Conservation (phyloP, 176 grass and related monocot genomes). For the Puccinellia tenuiflora region DNA sequence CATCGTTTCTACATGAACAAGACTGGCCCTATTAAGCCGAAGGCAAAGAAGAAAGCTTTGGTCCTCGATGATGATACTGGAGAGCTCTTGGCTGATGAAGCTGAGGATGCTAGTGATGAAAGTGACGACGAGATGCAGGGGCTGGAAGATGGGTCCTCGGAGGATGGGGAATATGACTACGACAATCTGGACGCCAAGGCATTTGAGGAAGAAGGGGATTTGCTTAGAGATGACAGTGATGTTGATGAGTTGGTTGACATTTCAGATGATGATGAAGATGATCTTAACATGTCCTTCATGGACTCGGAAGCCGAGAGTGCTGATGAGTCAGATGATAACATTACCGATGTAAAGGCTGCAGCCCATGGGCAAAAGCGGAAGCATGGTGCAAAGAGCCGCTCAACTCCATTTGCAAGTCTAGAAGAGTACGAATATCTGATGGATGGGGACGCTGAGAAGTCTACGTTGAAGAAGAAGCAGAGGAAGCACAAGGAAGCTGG, state of each 20-base stretch:
- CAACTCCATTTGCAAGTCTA: conserved; percentile 74
- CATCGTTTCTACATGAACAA: conserved; percentile 96
- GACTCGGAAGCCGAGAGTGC: conserved; percentile 12
- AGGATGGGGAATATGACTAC: conserved; percentile 68
- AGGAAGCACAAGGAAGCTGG: conserved; percentile 23
- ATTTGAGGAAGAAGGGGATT: conserved; percentile 74
- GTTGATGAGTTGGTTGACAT: conserved; percentile 48
- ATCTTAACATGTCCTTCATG: neutral
- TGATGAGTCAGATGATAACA: conserved; percentile 22
- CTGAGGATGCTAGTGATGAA: conserved; percentile 38
- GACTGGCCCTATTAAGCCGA: conserved; percentile 46
- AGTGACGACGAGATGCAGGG: conserved; percentile 52
- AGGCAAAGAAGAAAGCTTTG: conserved; percentile 54
- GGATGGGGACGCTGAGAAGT: neutral
- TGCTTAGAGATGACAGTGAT: conserved; percentile 75
- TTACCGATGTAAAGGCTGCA: conserved; percentile 8
- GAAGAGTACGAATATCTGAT: conserved; percentile 81
- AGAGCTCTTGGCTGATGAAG: conserved; percentile 53
- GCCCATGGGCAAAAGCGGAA: conserved; percentile 43
- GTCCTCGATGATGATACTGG: conserved; percentile 52
- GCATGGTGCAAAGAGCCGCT: conserved; percentile 19
- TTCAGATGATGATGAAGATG: conserved; percentile 30
- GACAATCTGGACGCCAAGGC: conserved; percentile 70
- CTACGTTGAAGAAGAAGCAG: neutral
- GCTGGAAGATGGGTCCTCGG: conserved; percentile 22